phyloP scores from a whole-genome alignment of 2,329 filamentous ascomycete species.

The Helotiales sp. region DNA sequence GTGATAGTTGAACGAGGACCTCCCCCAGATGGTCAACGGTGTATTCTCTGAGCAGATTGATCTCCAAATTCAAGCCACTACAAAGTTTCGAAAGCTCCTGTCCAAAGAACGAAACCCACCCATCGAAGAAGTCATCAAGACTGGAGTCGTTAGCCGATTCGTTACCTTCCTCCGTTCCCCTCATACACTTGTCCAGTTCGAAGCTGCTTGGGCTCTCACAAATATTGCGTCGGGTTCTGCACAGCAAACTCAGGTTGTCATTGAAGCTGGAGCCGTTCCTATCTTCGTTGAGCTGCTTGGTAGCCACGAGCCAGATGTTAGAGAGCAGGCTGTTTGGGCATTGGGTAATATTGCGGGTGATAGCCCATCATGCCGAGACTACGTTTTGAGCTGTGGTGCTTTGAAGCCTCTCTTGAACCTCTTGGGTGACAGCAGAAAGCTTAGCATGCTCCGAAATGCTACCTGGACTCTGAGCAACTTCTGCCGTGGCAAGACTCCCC shows the following conservation, averaged over 20 bases:
- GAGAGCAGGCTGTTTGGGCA: constrained; percentile 98
- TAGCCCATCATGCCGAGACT: constrained; percentile 95
- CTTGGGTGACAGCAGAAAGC: constrained; percentile 94
- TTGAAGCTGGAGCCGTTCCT: constrained; percentile 94
- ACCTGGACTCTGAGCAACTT: constrained; percentile 99
- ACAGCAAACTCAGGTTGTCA: constrained; percentile 96
- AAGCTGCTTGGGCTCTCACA: constrained; percentile 97
- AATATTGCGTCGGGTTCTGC: constrained; percentile 99
- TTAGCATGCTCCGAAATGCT: constrained; percentile 98
- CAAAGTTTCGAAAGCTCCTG: constrained; percentile 96
- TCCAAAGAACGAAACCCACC: constrained; percentile 99
- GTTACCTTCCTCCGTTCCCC: constrained; percentile 98
- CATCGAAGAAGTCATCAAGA: constrained; percentile 99
- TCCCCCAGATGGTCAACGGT: constrained; percentile 95
- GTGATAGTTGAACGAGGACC: constrained; percentile 87
- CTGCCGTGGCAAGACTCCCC: constrained; percentile 98
- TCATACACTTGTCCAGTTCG: constrained; percentile 97
- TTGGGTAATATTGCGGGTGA: constrained; percentile 98
- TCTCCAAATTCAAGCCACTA: constrained; percentile 93
- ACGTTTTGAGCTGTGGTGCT: constrained; percentile 87
- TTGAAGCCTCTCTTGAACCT: constrained; percentile 86
- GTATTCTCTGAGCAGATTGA: constrained; percentile 99
- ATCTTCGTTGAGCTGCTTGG: constrained; percentile 96
- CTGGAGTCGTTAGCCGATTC: constrained; percentile 93
- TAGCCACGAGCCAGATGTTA: constrained; percentile 95